Percentiles rank a stretch among this genome's conserved stretches.
These are phyloP conservation scores for Linnemannia zychae DNA, from an alignment of 192 early-diverging fungal genomes.

Conservation along the genomic window DNA sequence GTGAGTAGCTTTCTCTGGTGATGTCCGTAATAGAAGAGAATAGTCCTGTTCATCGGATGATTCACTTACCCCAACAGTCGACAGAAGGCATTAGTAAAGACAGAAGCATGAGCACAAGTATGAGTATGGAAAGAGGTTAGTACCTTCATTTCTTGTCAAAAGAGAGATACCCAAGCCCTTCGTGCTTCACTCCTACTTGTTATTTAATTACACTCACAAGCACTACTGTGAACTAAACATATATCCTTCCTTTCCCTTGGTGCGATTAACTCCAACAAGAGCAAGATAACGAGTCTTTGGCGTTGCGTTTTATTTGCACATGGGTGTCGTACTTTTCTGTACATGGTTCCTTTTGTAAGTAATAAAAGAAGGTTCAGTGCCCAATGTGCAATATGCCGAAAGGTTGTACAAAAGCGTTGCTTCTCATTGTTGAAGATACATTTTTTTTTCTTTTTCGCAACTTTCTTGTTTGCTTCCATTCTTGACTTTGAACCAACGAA, in stretches of 20 bases:
- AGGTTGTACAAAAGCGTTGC: background rate
- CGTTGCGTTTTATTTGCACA: background rate
- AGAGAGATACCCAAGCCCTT: too few species aligned
- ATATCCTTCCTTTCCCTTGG: background rate
- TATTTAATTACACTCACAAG: too few species aligned
- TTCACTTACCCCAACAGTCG: too few species aligned
- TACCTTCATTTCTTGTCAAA: too few species aligned
- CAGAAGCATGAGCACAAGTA: too few species aligned
- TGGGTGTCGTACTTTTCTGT: background rate
- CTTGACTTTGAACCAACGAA: background rate
- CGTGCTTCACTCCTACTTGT: too few species aligned
- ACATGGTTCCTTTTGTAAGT: background rate
- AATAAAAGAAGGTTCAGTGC: slow-evolving; percentile 8
- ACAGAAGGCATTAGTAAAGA: too few species aligned
- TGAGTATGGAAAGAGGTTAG: too few species aligned
- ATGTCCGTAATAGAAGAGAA: too few species aligned
- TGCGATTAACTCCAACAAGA: background rate
- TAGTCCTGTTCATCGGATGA: too few species aligned
- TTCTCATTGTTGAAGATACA: background rate
- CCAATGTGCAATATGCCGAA: background rate
- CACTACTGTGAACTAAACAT: background rate
- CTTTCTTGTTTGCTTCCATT: background rate
- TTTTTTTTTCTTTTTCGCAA: background rate
- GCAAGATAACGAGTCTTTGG: background rate
- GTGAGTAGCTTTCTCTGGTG: too few species aligned